Conservation (phyloP, 768 basidiomycete species). For the Rhodotorula kratochvilovae region DNA sequence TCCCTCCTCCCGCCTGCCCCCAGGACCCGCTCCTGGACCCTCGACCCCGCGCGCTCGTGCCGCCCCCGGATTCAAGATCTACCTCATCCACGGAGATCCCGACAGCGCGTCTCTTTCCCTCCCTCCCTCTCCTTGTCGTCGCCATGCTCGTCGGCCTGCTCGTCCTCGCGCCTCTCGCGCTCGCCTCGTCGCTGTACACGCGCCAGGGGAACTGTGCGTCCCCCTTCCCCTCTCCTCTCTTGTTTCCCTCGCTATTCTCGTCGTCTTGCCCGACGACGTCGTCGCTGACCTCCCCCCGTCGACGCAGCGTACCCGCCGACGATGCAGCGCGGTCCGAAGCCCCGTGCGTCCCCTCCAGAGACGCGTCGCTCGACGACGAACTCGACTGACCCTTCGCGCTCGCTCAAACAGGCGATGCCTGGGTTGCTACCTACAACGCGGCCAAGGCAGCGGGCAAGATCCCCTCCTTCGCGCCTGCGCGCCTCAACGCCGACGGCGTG, state of each 20-base stretch:
- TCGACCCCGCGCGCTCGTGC: too few species aligned
- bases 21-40: not conserved
- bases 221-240: not conserved
- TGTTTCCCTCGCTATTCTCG: too few species aligned
- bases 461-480: conserved; percentile 61
- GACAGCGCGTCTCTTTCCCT: not conserved
- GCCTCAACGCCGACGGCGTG: conserved; percentile 44
- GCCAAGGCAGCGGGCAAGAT: conserved; percentile 68
- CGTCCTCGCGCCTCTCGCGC: conserved; percentile 10
- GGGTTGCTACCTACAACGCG: conserved; percentile 66
- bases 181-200: conserved; percentile 2
- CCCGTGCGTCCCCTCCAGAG: too few species aligned
- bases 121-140: not conserved
- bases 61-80: too few species aligned
- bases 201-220: not conserved
- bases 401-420: conserved; percentile 47
- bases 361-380: too few species aligned
- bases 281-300: too few species aligned
- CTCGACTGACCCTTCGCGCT: too few species aligned
- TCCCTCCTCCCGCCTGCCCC: too few species aligned
- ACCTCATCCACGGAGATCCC: not conserved
- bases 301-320: too few species aligned
- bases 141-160: conserved; percentile 12
- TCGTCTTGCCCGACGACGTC: too few species aligned
- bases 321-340: too few species aligned